Evolutionary conservation across 1,284 basidiomycete species (phyloP), one percentile per base, ranked within the genome.

Genomic region (Athelia sp.): DNA sequence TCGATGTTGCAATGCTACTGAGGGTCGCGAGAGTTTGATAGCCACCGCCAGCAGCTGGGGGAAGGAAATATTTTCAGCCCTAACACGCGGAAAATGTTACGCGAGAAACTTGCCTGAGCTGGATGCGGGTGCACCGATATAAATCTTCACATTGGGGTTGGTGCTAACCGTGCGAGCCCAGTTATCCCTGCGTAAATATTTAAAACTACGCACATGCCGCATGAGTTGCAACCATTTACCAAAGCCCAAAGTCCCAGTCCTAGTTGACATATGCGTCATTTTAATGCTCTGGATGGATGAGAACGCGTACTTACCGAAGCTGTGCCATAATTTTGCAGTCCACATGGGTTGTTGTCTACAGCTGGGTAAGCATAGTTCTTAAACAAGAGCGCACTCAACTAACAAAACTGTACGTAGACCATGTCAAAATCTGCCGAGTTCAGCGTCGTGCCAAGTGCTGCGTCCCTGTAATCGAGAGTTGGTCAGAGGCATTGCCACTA

Each of bases 131-230:
- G 79, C 78, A 35, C 80, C 82, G 43, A 84, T 69, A 64, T 77
- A 84, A 18, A 85, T 67, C 62, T 81, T 81, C 26, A 81, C 79
- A 53, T 81, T 74, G 43, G 69, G 70, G 62, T 84, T 82, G 1
- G 75, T 75, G 55, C 76, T 80, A 13, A 71, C 67, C 2, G 64
- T 71, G 23, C 74, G 72, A 31, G 81, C 79, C 81, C 81, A 84
- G 55, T 76, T 67, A 54, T 84, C 80, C 81, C 81, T 80, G 48
- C 22, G 24, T 31, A 40, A 26, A 51, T 34, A n/a, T 11, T 34
- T 11, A 34, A 45, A 52, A 42, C 38, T n/a, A 45, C 42, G 34
- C 23, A 3, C 46, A 29, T 21, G 10, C 22, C 13, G 26, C 18
- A 26, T n/a, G n/a, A 38, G n/a, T 17, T 34, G 15, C 19, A 11